These are phyloP conservation scores for Ustilago esculenta DNA, from an alignment of 1,284 basidiomycete species.

Conservation along the genomic window DNA sequence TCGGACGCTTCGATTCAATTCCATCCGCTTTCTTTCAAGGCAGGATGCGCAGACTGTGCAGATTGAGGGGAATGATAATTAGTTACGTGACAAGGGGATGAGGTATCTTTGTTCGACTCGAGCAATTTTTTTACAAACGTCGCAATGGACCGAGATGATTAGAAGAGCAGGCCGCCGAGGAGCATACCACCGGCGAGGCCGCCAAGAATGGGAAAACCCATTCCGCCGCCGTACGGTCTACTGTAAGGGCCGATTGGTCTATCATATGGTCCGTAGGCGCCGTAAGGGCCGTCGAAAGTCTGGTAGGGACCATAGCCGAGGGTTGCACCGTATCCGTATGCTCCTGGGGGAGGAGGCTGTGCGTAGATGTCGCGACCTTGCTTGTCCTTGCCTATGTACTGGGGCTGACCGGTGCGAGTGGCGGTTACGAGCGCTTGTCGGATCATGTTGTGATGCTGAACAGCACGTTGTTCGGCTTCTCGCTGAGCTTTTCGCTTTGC, in stretches of 20 bases:
- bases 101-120: not conserved
- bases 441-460: conserved; percentile 44
- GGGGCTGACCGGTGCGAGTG: conserved; percentile 48
- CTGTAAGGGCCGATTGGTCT: conserved; percentile 39
- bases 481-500: conserved; percentile 43
- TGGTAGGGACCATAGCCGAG: conserved; percentile 50
- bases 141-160: not conserved
- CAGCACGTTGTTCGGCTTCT: conserved; percentile 49
- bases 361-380: conserved; percentile 50
- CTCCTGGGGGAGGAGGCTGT: conserved; percentile 47
- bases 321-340: conserved; percentile 33
- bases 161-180: conserved; percentile 50
- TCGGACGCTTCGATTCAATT: too few relatives aligned
- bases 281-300: conserved; percentile 35
- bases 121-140: too few relatives aligned
- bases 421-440: conserved; percentile 33
- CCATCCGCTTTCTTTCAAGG: too few relatives aligned
- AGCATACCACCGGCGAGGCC: conserved; percentile 49
- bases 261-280: conserved; percentile 32
- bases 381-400: conserved; percentile 40
- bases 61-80: too few relatives aligned
- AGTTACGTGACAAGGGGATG: too few relatives aligned
- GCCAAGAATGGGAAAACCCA: conserved; percentile 26
- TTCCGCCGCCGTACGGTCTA: conserved; percentile 25
- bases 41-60: too few relatives aligned